Conservation (phyloP, 371 early-diverging fungal genomes). For the Sporodiniella umbellata region DNA sequence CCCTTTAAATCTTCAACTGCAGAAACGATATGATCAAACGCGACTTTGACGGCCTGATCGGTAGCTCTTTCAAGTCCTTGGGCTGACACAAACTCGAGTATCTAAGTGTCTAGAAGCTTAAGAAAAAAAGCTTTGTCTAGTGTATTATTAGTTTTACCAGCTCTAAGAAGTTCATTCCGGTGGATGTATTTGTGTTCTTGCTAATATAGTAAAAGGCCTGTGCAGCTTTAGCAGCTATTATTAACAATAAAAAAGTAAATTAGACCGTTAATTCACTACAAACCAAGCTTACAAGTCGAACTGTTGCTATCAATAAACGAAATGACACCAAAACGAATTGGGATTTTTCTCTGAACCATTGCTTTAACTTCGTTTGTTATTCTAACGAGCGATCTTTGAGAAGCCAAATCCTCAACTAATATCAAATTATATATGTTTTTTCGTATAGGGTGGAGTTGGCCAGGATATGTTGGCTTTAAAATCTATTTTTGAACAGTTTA, state of each 20-base stretch:
- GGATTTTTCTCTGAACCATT: constrained; percentile 65
- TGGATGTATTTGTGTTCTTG: constrained; percentile 22
- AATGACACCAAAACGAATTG: constrained; percentile 81
- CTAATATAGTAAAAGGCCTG: constrained; percentile 40
- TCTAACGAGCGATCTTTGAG: constrained; percentile 38
- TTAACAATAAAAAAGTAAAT: neutral
- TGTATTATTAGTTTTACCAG: no score
- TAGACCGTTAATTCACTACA: neutral
- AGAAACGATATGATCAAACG: neutral
- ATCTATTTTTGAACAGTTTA: constrained; percentile 26
- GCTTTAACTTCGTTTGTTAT: constrained; percentile 52
- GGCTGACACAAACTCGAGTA: neutral
- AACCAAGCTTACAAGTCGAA: constrained; percentile 16
- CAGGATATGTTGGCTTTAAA: constrained; percentile 54
- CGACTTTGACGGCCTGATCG: neutral
- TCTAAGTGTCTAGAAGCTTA: neutral
- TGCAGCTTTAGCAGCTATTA: constrained; percentile 42
- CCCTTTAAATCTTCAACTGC: neutral
- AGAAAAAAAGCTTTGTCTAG: neutral
- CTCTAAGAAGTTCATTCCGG: constrained; percentile 36
- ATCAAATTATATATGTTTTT: constrained; percentile 71
- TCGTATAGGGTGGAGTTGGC: constrained; percentile 71
- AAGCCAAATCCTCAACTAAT: constrained; percentile 66
- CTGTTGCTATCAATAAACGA: constrained; percentile 53
- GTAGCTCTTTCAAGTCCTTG: neutral